Evolutionary conservation across 2,329 filamentous ascomycete genomes (phyloP), one percentile per base, ranked within the genome.

Genomic region (Lecanicillium sp.): DNA sequence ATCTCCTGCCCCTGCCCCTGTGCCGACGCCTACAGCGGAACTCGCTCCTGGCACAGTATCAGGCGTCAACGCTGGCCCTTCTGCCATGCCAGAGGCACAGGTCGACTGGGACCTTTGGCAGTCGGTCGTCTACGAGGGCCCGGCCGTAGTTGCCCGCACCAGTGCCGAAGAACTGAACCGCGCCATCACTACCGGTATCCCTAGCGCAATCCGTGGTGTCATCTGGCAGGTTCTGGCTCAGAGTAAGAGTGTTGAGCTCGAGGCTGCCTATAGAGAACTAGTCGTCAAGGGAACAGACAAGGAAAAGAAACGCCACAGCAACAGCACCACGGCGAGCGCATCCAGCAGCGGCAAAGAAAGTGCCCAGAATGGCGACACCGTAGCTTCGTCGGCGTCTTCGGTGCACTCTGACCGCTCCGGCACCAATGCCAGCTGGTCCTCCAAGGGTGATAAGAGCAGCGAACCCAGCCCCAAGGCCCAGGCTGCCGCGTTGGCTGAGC

Each of bases 81-180:
- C 87, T 3, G 81, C 83, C 19, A 75, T 83, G 53, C 68, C 71
- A 12, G 87, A 90, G 59, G 73, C 75, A 14, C 84, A 87, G 20
- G 93, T 98, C n/a, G 90, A 98, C 62, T 98, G 93, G 93, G 93
- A 98, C 65, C 71, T 98, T 32, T 98, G 93, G 93, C 91, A 98
- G 63, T 82, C 86, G 20, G 86, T 98, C 4, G 93, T 98, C 27
- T 94, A 96, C 56, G 88, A 96, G 69, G 93, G 93, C 0, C 90
- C 90, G 14, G 82, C 88, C 23, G 91, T 89, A 9, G 86, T 97
- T 42, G 86, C 88, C 10, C 82, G 88, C 51, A 90, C 89, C 4
- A 95, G 90, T 60, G 78, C 91, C 0, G 88, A 94, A 58, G 90
- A 96, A 63, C 72, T 98, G 49, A 95, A 91, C 61, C 81, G 78